phyloP scores from a whole-genome alignment of 176 grass and related monocot species.

The Triticum timopheevii region DNA sequence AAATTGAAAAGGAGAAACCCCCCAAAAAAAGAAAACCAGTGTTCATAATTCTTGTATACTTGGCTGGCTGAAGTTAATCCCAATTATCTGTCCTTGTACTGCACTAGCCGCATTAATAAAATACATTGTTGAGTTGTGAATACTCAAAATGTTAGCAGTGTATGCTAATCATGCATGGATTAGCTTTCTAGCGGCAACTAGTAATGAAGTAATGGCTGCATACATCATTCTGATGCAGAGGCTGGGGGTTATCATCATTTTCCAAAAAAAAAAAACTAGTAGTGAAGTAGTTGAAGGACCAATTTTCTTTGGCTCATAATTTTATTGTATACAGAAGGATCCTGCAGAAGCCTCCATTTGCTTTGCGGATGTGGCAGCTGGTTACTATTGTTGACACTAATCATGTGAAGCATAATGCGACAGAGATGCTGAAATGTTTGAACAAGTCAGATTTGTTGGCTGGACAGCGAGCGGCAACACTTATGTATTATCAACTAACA shows the following conservation, averaged over 20 bases:
- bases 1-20: no score
- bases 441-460: neutral
- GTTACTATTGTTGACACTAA: neutral
- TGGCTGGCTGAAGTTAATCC: no score
- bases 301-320: neutral
- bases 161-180: neutral
- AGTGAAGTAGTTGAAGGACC: neutral
- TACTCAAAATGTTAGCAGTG: neutral
- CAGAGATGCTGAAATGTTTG: neutral
- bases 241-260: no score
- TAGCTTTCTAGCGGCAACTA: neutral
- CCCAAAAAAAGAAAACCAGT: no score
- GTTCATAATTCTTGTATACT: no score
- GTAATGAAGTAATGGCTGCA: no score
- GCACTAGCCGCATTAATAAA: neutral
- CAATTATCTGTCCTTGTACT: neutral
- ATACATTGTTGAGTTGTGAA: neutral
- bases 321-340: neutral
- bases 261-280: neutral
- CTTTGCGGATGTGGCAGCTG: neutral
- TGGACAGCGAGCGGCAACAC: neutral
- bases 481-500: no score
- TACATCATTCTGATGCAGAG: no score
- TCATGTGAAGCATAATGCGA: neutral
- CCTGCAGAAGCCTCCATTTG: constrained; percentile 8